Evolutionary conservation across 495 filamentous ascomycete genomes (phyloP), one percentile per base, ranked within the genome.

Genomic region (Alectoria sarmentosa): DNA sequence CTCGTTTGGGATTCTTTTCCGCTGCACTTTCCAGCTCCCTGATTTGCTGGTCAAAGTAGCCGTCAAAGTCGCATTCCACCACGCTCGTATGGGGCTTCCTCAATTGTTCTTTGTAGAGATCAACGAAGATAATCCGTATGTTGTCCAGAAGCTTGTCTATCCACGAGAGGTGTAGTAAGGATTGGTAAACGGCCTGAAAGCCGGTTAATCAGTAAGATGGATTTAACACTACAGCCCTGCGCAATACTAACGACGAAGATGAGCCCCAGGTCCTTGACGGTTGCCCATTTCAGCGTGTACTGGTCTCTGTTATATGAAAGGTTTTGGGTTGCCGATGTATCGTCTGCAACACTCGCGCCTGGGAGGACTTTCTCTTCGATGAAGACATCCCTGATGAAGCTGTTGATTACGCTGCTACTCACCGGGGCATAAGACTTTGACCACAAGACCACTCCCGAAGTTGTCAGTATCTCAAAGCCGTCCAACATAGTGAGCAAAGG

Each of bases 71-170:
- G 68, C 88, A 84, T 68, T 93, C 82, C 60, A 91, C 80, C 38
- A 89, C 79, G 49, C 88, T 90, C 6, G 86, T 88, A 70, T 95
- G 84, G 23, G 88, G 84, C 71, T 87, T 90, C 74, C 84, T 91
- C 57, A 98, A 76, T 69, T 97, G 90, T 55, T 91, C 88, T 54
- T 86, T 89, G 72, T 97, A 98, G 34, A 96, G 79, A 62, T 90
- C 87, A 60, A 90, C 83, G 72, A 98, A 98, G 38, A 98, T 83
- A 10, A 89, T 90, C 67, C 87, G 89, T 60, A 98, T 89, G 67
- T 97, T 96, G 70, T 96, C 92, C 63, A 98, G 80, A 28, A 98
- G 89, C 74, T 92, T 93, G 72, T 98, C 94, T 67, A 98, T 90
- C 94, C 94, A 98, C 4, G 90, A 90, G 21, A 98, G 85, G 73